phyloP scores from a whole-genome alignment of 73 alveolate species.

The Tetrahymena thermophila region DNA sequence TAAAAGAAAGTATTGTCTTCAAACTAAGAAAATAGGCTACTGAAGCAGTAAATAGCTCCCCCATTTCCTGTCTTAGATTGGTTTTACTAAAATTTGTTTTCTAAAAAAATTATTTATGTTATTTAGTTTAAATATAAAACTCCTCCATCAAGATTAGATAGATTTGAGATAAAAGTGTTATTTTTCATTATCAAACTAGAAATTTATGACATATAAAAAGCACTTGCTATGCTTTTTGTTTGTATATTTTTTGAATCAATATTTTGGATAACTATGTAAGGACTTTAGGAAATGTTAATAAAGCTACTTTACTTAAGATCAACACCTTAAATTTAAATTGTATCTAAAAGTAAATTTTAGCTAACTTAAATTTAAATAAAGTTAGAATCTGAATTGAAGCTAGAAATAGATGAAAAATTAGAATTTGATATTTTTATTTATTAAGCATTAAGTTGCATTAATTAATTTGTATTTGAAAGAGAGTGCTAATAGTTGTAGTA shows the following conservation, averaged over 20 bases:
- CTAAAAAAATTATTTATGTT: background rate
- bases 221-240: background rate
- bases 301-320: background rate
- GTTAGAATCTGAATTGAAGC: too few relatives aligned
- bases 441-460: too few relatives aligned
- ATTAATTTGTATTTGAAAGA: too few relatives aligned
- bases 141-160: background rate
- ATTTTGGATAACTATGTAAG: too few relatives aligned
- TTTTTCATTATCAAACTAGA: background rate
- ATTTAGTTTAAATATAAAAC: too few relatives aligned
- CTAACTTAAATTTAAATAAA: background rate
- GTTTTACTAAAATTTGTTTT: background rate
- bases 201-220: too few relatives aligned
- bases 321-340: too few relatives aligned
- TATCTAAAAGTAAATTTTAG: background rate
- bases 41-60: background rate
- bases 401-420: background rate
- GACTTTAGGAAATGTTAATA: too few relatives aligned
- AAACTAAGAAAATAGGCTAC: background rate
- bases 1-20: background rate
- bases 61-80: background rate
- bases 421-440: too few relatives aligned
- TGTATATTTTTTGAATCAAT: background rate
- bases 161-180: background rate
- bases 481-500: too few relatives aligned